Evolutionary conservation across 2,329 filamentous ascomycete genomes (phyloP).

Genomic region (Aspergillus puulaauensis): DNA sequence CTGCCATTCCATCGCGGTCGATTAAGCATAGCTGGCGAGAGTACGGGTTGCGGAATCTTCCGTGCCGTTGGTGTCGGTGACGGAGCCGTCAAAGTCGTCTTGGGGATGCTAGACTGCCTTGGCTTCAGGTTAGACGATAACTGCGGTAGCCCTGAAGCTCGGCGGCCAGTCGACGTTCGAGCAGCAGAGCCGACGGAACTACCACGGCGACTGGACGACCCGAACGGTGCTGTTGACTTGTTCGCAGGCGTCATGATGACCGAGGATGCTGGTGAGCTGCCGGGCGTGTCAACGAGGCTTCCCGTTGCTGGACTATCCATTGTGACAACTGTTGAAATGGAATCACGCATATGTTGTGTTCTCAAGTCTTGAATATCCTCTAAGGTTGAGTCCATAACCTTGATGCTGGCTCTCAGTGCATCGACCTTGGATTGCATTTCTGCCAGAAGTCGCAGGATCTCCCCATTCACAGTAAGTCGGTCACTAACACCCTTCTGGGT

Average conservation of each 20-base stretch:
- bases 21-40: conserved; percentile 46
- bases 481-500: conserved; percentile 96
- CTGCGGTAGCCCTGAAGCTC: conserved; percentile 51
- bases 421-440: conserved; percentile 85
- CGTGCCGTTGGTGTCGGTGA: conserved; percentile 45
- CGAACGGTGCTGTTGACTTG: conserved; percentile 46
- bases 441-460: conserved; percentile 80
- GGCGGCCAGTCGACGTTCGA: conserved; percentile 41
- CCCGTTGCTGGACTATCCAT: conserved; percentile 71
- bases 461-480: conserved; percentile 92
- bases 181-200: conserved; percentile 45
- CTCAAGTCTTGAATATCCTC: conserved; percentile 66
- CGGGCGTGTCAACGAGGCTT: conserved; percentile 69
- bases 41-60: conserved; percentile 39
- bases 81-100: conserved; percentile 33
- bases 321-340: conserved; percentile 86
- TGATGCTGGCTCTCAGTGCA: conserved; percentile 72
- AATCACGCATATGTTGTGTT: conserved; percentile 80
- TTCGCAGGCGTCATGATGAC: conserved; percentile 56
- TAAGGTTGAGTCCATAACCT: conserved; percentile 70
- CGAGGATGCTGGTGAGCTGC: conserved; percentile 69
- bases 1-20: conserved; percentile 73
- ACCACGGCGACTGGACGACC: conserved; percentile 47
- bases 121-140: conserved; percentile 26
- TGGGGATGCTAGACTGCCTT: conserved; percentile 40